Percentiles rank a stretch among this genome's conserved stretches.
phyloP scores from a whole-genome alignment of 164 flowering plant genomes.

The Tetracentron sinense region DNA sequence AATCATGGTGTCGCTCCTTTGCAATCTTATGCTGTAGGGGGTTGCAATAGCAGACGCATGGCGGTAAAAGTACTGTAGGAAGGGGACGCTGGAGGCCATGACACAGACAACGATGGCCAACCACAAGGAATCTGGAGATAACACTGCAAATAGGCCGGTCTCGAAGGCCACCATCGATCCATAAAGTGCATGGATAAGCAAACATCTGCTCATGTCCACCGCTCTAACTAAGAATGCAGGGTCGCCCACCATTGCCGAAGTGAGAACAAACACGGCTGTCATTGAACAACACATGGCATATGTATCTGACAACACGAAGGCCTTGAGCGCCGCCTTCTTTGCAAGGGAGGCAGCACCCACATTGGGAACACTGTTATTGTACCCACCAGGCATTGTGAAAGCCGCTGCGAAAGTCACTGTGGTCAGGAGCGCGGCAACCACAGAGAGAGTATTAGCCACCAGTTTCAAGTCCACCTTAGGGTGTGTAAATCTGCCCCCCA shows the following conservation, averaged over 20 bases:
- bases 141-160: not conserved
- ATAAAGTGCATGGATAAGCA: not conserved
- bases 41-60: not conserved
- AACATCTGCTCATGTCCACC: not conserved
- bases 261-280: constrained; percentile 1
- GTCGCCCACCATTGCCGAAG: not conserved
- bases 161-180: not conserved
- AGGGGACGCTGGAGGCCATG: not conserved
- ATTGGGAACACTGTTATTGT: not conserved
- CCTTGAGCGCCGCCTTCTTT: not conserved
- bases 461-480: not conserved
- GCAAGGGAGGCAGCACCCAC: not conserved
- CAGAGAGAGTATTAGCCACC: not conserved
- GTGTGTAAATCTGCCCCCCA: not conserved
- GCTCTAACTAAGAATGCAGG: not conserved
- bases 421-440: constrained; percentile 8
- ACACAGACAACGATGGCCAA: not conserved
- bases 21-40: not conserved
- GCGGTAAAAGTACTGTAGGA: not conserved
- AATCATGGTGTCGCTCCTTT: not conserved
- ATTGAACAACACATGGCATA: constrained; percentile 7
- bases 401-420: constrained; percentile 7
- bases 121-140: not conserved
- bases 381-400: constrained; percentile 7
- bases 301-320: constrained; percentile 4